These are phyloP conservation scores for Apium graveolens DNA, from an alignment of 129 eudicot genomes.

Conservation along the genomic window DNA sequence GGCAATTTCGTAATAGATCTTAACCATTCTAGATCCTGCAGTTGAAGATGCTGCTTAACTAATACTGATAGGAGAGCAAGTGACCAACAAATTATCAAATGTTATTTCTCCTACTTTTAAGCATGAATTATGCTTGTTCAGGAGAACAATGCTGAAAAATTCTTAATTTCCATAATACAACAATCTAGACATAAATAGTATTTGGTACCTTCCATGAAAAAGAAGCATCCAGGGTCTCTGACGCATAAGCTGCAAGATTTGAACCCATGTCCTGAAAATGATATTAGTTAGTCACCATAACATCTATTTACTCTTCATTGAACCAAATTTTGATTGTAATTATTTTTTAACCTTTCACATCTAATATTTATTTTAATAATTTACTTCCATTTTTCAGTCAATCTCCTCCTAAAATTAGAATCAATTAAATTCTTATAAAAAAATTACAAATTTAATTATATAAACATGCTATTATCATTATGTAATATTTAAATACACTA, in stretches of 20 bases:
- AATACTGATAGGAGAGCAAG: neutral
- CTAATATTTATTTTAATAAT: too few species aligned
- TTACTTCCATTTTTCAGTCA: too few species aligned
- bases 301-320: neutral
- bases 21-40: constrained; percentile 83
- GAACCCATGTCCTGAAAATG: constrained; percentile 63
- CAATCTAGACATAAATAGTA: neutral
- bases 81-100: neutral
- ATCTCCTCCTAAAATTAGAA: too few species aligned
- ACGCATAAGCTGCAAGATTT: constrained; percentile 54
- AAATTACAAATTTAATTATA: neutral
- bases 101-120: neutral
- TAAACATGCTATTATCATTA: neutral
- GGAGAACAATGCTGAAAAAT: neutral
- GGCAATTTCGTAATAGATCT: constrained; percentile 68
- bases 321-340: neutral
- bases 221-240: constrained; percentile 53
- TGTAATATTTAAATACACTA: neutral
- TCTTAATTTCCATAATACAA: neutral
- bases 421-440: neutral
- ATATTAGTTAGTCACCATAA: neutral
- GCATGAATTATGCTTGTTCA: neutral
- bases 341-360: neutral
- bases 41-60: constrained; percentile 1
- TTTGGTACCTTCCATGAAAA: constrained; percentile 64